phyloP scores from a whole-genome alignment of 345 rosid species.

The Jatropha curcas region DNA sequence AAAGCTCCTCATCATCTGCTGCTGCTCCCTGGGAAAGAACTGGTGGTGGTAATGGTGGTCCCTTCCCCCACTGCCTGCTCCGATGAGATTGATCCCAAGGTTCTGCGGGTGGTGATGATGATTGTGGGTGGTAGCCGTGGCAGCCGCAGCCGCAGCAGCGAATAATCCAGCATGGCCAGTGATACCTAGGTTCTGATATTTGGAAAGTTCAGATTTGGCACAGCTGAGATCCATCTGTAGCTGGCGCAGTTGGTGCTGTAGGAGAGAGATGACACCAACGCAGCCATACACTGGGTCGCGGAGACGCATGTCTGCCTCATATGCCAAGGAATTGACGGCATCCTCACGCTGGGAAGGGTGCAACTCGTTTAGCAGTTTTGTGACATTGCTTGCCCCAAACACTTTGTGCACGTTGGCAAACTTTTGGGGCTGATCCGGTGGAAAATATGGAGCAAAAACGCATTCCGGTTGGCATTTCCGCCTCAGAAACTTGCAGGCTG shows the following conservation, averaged over 20 bases:
- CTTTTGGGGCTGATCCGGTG: conserved; percentile 36
- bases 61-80: conserved; percentile 35
- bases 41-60: conserved; percentile 68
- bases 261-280: conserved; percentile 33
- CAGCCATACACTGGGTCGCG: conserved; percentile 35
- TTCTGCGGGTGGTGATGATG: conserved; percentile 47
- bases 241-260: conserved; percentile 35
- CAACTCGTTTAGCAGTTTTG: conserved; percentile 31
- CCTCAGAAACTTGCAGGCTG: conserved; percentile 35
- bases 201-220: conserved; percentile 34
- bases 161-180: conserved; percentile 59
- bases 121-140: conserved; percentile 39
- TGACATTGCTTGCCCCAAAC: conserved; percentile 34
- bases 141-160: conserved; percentile 55
- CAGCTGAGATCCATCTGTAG: conserved; percentile 36
- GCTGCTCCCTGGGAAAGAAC: conserved; percentile 65
- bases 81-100: conserved; percentile 63
- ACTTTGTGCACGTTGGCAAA: conserved; percentile 35
- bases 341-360: conserved; percentile 36
- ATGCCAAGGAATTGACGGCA: conserved; percentile 35
- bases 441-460: conserved; percentile 34
- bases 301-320: conserved; percentile 37
- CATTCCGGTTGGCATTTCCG: conserved; percentile 35
- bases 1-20: conserved; percentile 64
- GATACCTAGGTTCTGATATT: conserved; percentile 36